Evolutionary conservation across 768 basidiomycete species (phyloP).

Genomic region (Vishniacozyma victoriae): DNA sequence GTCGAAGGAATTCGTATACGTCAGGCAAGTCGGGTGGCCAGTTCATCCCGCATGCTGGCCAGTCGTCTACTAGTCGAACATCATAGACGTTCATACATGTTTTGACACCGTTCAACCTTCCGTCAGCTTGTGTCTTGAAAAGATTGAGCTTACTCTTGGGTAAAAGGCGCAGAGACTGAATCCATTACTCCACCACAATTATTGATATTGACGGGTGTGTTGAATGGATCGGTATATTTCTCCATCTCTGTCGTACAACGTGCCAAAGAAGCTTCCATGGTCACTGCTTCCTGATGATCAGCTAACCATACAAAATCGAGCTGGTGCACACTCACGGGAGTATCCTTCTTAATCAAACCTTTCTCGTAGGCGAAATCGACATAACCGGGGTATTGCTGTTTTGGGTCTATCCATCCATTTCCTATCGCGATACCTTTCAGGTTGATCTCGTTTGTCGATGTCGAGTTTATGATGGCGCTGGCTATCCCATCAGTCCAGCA

Average conservation of each 20-base stretch:
- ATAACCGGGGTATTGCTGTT: constrained; percentile 81
- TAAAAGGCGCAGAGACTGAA: constrained; percentile 46
- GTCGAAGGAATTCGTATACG: constrained; percentile 69
- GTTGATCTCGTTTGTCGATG: constrained; percentile 56
- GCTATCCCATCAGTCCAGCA: constrained; percentile 51
- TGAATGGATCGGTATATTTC: constrained; percentile 27
- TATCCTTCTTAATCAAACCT: constrained; percentile 66
- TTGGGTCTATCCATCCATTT: constrained; percentile 95
- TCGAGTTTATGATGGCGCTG: constrained; percentile 61
- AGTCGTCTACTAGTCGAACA: constrained; percentile 75
- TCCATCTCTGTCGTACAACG: constrained; percentile 55
- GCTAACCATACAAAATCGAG: neutral
- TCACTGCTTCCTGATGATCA: constrained; percentile 56
- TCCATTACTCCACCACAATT: constrained; percentile 60
- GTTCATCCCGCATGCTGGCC: constrained; percentile 91
- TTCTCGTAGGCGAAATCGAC: constrained; percentile 76
- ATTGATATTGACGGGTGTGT: constrained; percentile 51
- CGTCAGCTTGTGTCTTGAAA: neutral
- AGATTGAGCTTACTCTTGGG: constrained; percentile 44
- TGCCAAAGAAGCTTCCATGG: constrained; percentile 57
- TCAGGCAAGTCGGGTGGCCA: constrained; percentile 84
- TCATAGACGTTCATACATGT: constrained; percentile 95
- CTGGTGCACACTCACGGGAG: constrained; percentile 53
- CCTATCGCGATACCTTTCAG: constrained; percentile 83
- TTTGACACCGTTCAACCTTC: constrained; percentile 61